Percentiles rank a stretch among this genome's conserved stretches.
Conservation (phyloP, 345 rosid species). For the Heritiera fomes region DNA sequence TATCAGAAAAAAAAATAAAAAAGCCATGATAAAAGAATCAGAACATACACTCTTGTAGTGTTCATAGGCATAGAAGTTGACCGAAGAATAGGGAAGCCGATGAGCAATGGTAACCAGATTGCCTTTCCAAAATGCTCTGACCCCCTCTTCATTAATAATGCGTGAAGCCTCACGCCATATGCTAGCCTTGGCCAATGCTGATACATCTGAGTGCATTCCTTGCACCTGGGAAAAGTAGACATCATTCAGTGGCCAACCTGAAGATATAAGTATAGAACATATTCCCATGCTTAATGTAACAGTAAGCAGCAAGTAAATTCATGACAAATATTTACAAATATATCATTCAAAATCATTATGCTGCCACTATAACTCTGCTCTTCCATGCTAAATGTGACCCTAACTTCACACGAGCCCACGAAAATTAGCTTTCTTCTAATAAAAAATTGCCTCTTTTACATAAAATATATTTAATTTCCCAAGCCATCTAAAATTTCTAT, state of each 20-base stretch:
- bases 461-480: not conserved
- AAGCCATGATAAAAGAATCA: not conserved
- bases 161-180: slow-evolving; percentile 89
- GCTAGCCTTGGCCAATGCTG: slow-evolving; percentile 56
- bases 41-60: slow-evolving; percentile 63
- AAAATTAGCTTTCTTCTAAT: not conserved
- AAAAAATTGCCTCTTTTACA: not conserved
- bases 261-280: not conserved
- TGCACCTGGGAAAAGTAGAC: slow-evolving; percentile 60
- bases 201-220: slow-evolving; percentile 90
- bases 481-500: not conserved
- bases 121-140: slow-evolving; percentile 97
- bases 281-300: not conserved
- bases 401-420: not conserved
- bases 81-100: slow-evolving; percentile 84
- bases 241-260: slow-evolving; percentile 10
- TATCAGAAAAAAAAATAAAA: not conserved
- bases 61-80: slow-evolving; percentile 84
- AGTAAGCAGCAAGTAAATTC: not conserved
- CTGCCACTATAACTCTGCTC: not conserved
- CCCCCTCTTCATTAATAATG: slow-evolving; percentile 77
- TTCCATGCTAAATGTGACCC: not conserved
- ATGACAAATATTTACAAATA: not conserved
- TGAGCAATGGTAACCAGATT: slow-evolving; percentile 88
- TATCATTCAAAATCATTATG: not conserved